These are phyloP conservation scores for Lactarius hengduanensis DNA, from an alignment of 768 basidiomycete species.

Conservation along the genomic window DNA sequence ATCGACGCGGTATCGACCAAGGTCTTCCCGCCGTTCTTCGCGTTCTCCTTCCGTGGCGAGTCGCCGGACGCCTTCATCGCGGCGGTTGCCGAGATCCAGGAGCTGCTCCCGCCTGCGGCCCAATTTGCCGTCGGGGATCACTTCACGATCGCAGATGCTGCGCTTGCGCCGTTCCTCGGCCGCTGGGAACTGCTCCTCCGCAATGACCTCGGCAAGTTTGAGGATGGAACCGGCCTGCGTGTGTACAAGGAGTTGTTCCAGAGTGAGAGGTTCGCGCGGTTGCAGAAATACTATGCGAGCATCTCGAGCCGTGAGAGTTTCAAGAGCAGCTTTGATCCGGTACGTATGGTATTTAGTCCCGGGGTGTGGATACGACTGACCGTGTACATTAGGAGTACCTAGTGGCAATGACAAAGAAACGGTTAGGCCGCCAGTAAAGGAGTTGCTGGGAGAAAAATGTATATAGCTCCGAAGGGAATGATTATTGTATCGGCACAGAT, in stretches of 20 bases:
- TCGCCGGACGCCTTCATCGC: constrained; percentile 43
- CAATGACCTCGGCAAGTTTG: constrained; percentile 50
- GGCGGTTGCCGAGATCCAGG: constrained; percentile 49
- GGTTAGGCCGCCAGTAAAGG: neutral
- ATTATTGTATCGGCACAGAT: too few relatives aligned
- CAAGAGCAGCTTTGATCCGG: constrained; percentile 50
- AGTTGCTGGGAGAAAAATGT: neutral
- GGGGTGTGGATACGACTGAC: neutral
- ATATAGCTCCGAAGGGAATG: neutral
- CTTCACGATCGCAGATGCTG: constrained; percentile 60
- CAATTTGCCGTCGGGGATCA: constrained; percentile 41
- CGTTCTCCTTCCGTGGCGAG: constrained; percentile 35
- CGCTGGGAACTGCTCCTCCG: constrained; percentile 43
- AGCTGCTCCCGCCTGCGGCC: constrained; percentile 43
- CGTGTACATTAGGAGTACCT: neutral
- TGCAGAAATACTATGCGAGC: constrained; percentile 45
- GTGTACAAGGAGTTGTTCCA: constrained; percentile 41
- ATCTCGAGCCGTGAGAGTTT: constrained; percentile 51
- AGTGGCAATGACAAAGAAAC: neutral
- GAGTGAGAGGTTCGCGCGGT: constrained; percentile 44
- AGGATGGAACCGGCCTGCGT: constrained; percentile 40
- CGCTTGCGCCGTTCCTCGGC: constrained; percentile 55
- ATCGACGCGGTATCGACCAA: constrained; percentile 49
- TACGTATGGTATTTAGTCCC: constrained; percentile 32
- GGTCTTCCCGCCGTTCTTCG: constrained; percentile 40